phyloP scores from a whole-genome alignment of 192 early-diverging fungal genomes.

The Coemansia furcata region DNA sequence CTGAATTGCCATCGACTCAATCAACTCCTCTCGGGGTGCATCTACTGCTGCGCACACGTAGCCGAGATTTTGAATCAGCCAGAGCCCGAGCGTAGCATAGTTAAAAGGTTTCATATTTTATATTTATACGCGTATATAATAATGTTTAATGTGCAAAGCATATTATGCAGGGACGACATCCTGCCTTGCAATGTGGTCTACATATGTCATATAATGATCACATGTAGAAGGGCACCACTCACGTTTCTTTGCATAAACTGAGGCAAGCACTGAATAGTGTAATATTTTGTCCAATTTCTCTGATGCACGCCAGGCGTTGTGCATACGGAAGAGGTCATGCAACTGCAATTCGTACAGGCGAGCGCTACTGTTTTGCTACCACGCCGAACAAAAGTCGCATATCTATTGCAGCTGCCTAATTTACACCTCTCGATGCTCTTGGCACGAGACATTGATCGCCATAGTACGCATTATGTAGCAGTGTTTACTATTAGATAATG shows the following conservation, averaged over 20 bases:
- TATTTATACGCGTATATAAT: neutral
- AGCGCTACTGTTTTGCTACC: neutral
- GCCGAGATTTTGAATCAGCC: neutral
- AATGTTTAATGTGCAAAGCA: neutral
- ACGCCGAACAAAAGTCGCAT: neutral
- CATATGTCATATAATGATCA: neutral
- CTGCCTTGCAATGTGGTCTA: neutral
- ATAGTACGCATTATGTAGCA: neutral
- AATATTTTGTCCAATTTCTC: neutral
- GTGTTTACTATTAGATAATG: neutral
- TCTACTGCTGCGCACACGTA: constrained; percentile 3
- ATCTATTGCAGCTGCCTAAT: neutral
- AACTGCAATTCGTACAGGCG: neutral
- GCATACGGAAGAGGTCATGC: neutral
- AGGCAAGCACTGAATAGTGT: neutral
- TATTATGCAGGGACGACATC: neutral
- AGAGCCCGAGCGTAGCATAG: constrained; percentile 8
- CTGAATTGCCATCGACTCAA: neutral
- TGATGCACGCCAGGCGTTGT: constrained; percentile 17
- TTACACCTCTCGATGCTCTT: neutral
- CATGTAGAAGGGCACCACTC: neutral
- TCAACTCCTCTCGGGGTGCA: neutral
- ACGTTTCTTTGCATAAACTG: neutral
- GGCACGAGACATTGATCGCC: neutral
- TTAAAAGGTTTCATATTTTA: neutral